Conservation (phyloP, 345 rosid species). For the Fremontodendron californicum region DNA sequence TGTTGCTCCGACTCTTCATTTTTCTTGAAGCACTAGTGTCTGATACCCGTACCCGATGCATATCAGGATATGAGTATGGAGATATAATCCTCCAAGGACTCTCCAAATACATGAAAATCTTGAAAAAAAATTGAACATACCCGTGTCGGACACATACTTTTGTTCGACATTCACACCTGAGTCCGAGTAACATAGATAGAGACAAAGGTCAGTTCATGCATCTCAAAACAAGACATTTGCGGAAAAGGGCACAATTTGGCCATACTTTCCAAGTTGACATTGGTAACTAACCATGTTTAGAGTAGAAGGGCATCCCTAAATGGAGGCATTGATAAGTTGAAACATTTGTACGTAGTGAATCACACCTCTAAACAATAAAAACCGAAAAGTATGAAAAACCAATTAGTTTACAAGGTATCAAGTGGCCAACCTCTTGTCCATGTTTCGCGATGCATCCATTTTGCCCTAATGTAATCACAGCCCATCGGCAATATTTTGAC, state of each 20-base stretch:
- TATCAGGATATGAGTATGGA: no score
- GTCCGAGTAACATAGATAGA: no score
- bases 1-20: no score
- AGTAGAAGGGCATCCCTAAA: not conserved
- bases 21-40: no score
- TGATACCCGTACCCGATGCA: no score
- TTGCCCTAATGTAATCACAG: constrained; percentile 75
- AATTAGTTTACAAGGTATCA: not conserved
- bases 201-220: no score
- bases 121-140: no score
- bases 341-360: not conserved
- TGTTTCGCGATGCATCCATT: constrained; percentile 95
- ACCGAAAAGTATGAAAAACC: not conserved
- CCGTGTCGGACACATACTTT: no score
- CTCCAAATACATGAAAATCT: no score
- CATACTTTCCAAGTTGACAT: not conserved
- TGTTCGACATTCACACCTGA: no score
- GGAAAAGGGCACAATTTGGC: not conserved
- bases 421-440: constrained; percentile 63
- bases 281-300: not conserved
- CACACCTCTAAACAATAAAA: not conserved
- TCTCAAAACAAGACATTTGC: not conserved
- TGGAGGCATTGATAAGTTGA: not conserved
- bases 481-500: constrained; percentile 73
- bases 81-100: no score